Base-by-base conservation (phyloP, 352 stramenopile genomes). In the Phytophthora syringae region DNA sequence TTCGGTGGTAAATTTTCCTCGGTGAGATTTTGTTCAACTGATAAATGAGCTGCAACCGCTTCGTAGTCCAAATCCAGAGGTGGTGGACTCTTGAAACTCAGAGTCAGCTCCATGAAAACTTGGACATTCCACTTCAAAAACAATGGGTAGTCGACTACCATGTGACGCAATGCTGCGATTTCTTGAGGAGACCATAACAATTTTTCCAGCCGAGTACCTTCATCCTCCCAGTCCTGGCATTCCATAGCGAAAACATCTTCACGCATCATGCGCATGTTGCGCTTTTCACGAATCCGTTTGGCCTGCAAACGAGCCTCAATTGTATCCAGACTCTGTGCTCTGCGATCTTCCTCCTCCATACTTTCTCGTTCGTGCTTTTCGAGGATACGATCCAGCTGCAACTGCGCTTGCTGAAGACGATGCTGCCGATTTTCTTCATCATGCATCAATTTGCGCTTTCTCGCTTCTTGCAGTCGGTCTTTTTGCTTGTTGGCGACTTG, bases 41-140 rank as follows among this genome's bases (percentile, higher is more conserved):
- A 20, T 7, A 69, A 61, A 58, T 87, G 56, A 15, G 49, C 20
- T n/a, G 44, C 52, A 1, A 88, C 76, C 15, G 71, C 67, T 48
- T 86, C 78, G n/a, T 81, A 86, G 44, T 90, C 78, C 7, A 90
- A 63, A 16, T 85, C 68, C 43, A 89, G 72, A 9, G 80, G 82
- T 40, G 79, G 76, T 11, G 51, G 54, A 0, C 36, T 42, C 1
- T 64, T 49, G 10, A 66, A 27, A 3, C 25, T 54, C n/a, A 22
- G 44, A 7, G 65, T 55, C 16, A 90, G 49, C 16, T 81, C 72
- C 28, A 77, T 60, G 1, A 88, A 54, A 20, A 88, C 67, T 21
- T 72, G 42, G 5, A 87, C 74, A 53, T 91, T 87, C 12, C 65
- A 37, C 9, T 50, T n/a, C 11, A 87, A 53, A 28, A 90, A 75